These are phyloP conservation scores for Fistulifera solaris DNA, from an alignment of 108 stramenopile genomes.

Conservation along the genomic window DNA sequence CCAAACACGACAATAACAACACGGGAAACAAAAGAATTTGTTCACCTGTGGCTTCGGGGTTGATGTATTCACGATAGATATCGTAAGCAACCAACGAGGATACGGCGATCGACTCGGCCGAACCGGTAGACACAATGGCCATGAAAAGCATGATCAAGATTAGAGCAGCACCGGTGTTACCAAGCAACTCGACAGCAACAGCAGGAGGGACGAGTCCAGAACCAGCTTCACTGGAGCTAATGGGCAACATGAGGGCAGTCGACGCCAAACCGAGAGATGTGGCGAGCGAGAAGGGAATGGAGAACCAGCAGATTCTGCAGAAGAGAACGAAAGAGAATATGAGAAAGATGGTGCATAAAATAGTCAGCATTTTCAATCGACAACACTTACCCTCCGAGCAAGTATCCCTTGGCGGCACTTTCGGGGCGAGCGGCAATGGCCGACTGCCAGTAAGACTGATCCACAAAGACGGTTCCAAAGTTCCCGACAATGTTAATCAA, in stretches of 20 bases:
- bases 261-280: slow-evolving; percentile 86
- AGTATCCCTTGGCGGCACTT: slow-evolving; percentile 80
- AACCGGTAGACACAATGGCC: slow-evolving; percentile 90
- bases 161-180: slow-evolving; percentile 60
- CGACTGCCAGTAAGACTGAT: slow-evolving; percentile 93
- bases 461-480: slow-evolving; percentile 93
- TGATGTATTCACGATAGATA: slow-evolving; percentile 87
- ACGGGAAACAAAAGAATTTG: slow-evolving; percentile 80
- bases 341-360: not conserved
- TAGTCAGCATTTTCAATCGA: not conserved
- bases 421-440: slow-evolving; percentile 84
- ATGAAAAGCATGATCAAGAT: slow-evolving; percentile 92
- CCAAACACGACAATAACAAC: slow-evolving; percentile 73
- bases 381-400: slow-evolving; percentile 72
- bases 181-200: slow-evolving; percentile 74
- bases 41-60: slow-evolving; percentile 79
- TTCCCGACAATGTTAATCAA: slow-evolving; percentile 93
- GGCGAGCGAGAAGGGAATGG: slow-evolving; percentile 82
- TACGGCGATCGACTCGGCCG: slow-evolving; percentile 88
- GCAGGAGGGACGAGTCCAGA: slow-evolving; percentile 88
- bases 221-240: slow-evolving; percentile 70
- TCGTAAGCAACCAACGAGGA: slow-evolving; percentile 86
- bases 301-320: slow-evolving; percentile 80
- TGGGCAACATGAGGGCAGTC: slow-evolving; percentile 85
- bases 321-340: not conserved